Evolutionary conservation across 2,329 filamentous ascomycete genomes (phyloP), one percentile per base, ranked within the genome.

Genomic region (Fusarium sublunatum): DNA sequence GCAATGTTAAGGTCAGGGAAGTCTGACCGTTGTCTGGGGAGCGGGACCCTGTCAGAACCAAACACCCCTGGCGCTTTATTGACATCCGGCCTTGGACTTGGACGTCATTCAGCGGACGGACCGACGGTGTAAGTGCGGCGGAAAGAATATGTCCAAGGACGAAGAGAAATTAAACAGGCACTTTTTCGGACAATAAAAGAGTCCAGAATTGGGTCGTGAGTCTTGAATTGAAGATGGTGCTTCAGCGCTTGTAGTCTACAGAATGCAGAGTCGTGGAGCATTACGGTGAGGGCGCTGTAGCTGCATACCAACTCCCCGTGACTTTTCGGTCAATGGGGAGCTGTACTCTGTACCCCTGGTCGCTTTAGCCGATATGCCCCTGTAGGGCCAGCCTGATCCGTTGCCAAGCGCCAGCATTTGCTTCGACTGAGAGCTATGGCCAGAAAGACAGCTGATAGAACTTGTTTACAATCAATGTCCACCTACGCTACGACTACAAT

Each of bases 81-180:
- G 78, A 75, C 71, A 72, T 73, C 73, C 31, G 69, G 71, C 75
- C 76, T 70, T 65, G 73, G 76, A 75, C 76, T 70, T 65, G 73
- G 76, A 75, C 67, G 62, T 42, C 58, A 26, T 44, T 43, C 55
- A 48, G 52, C 49, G 41, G 54, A 39, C 46, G 50, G 59, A 39
- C 49, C 53, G 51, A 53, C 47, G 53, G 42, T 38, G 31, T 6
- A n/a, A 38, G 35, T 52, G 43, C 19, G 50, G 52, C 55, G 50
- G 32, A 46, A 41, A 54, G 34, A 53, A 44, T 65, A 19, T 40
- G 34, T 32, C 28, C 26, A 35, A 42, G 42, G 53, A 58, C 35
- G 39, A 43, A 53, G 43, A 15, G 13, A 42, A 46, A 40, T n/a
- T 15, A 13, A 26, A 42, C 5, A n/a, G 12, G 24, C 19, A 22